These are phyloP conservation scores for Candolleomyces efflorescens DNA, from an alignment of 768 basidiomycete species.

Conservation along the genomic window DNA sequence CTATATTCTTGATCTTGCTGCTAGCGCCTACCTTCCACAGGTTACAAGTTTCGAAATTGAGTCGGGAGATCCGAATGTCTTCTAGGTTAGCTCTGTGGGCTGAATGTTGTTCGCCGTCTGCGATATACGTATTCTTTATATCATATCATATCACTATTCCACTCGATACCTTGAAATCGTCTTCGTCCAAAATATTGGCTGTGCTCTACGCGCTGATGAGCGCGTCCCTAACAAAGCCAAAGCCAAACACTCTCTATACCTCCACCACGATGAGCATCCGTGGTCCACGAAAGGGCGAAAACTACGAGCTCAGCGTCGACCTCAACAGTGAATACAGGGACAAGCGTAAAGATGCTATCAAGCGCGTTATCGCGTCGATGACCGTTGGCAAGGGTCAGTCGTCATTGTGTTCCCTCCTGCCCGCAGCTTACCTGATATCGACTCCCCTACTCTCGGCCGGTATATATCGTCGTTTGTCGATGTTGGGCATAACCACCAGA, in stretches of 20 bases:
- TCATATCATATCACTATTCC: too few species aligned
- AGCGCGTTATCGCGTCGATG: constrained; percentile 96
- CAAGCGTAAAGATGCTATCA: constrained; percentile 97
- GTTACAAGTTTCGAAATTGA: constrained; percentile 74
- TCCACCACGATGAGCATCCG: constrained; percentile 44
- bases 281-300: constrained; percentile 79
- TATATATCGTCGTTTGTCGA: too few species aligned
- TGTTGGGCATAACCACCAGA: constrained; percentile 35
- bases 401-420: neutral
- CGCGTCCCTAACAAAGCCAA: neutral
- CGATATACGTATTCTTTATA: too few species aligned
- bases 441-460: neutral
- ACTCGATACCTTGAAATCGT: too few species aligned
- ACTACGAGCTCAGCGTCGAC: constrained; percentile 95
- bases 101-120: too few species aligned
- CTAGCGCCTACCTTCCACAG: constrained; percentile 85
- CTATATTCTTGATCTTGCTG: constrained; percentile 80
- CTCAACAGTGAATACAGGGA: constrained; percentile 96
- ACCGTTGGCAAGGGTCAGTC: constrained; percentile 92
- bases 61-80: constrained; percentile 1
- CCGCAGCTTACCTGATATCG: neutral
- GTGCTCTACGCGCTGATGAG: too few species aligned
- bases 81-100: too few species aligned
- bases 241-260: neutral
- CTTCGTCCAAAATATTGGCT: too few species aligned